These are phyloP conservation scores for Mycosphaerella sp. DNA, from an alignment of 2,329 filamentous ascomycete genomes.

Conservation along the genomic window DNA sequence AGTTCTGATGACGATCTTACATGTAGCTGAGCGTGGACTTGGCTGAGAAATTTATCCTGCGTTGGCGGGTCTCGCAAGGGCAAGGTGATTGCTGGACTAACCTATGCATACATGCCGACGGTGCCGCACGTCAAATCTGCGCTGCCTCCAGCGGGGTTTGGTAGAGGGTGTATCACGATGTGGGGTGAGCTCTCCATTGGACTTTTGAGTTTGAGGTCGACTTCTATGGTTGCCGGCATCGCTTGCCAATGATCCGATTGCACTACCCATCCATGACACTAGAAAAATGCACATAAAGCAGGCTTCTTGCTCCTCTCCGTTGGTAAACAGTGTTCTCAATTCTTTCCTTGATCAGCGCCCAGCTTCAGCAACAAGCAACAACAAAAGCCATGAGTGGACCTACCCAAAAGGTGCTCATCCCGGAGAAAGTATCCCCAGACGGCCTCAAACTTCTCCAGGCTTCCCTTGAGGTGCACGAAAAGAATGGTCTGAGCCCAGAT, in stretches of 20 bases:
- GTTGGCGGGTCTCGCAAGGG: neutral
- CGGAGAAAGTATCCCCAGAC: conserved; percentile 75
- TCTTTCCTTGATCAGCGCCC: neutral
- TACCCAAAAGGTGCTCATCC: conserved; percentile 57
- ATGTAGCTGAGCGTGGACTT: neutral
- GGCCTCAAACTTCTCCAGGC: conserved; percentile 62
- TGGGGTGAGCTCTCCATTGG: conserved; percentile 8
- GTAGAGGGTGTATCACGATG: neutral
- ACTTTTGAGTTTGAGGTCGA: conserved; percentile 2
- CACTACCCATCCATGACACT: neutral
- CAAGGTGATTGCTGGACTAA: too few species aligned
- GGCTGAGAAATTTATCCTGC: neutral
- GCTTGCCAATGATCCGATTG: neutral
- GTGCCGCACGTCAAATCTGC: neutral
- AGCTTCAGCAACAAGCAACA: conserved; percentile 10
- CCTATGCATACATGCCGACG: neutral
- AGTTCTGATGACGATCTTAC: too few species aligned
- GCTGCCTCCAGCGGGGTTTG: neutral
- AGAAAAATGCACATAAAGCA: neutral
- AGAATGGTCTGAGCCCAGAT: conserved; percentile 54
- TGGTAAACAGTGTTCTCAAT: neutral
- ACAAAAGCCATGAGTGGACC: conserved; percentile 9
- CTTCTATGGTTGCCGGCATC: conserved; percentile 4
- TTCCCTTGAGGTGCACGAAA: conserved; percentile 63
- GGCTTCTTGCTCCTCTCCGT: neutral